phyloP scores from a whole-genome alignment of 257 asterid species.

The Nicotiana undulata region DNA sequence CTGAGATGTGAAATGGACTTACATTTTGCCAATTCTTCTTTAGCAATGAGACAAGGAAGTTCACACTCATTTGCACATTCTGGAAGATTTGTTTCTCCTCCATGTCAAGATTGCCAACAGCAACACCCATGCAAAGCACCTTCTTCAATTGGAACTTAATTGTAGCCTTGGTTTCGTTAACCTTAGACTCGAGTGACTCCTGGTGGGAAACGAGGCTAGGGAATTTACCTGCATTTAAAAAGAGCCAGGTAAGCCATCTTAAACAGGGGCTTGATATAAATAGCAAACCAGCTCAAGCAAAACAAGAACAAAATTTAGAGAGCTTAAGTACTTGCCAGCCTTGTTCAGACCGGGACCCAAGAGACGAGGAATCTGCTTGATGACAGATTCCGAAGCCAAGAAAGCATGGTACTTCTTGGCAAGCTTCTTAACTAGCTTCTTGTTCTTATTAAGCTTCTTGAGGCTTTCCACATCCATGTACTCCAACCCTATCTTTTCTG shows the following conservation, averaged over 20 bases:
- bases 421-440: conserved; percentile 22
- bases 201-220: conserved; percentile 16
- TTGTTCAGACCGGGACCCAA: conserved; percentile 19
- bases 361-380: conserved; percentile 20
- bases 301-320: not conserved
- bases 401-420: conserved; percentile 21
- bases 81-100: conserved; percentile 7
- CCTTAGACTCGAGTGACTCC: conserved; percentile 15
- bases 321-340: conserved; percentile 13
- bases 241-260: not conserved
- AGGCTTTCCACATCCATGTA: conserved; percentile 21
- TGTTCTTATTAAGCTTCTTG: conserved; percentile 20
- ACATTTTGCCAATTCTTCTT: conserved; percentile 20
- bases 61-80: conserved; percentile 15
- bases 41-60: conserved; percentile 9
- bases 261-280: not conserved
- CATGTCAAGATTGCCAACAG: not conserved
- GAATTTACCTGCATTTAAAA: conserved; percentile 9
- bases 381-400: conserved; percentile 7
- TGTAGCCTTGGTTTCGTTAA: conserved; percentile 15
- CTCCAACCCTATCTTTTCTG: conserved; percentile 20
- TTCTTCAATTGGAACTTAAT: conserved; percentile 8
- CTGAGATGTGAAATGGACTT: not conserved
- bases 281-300: not conserved
- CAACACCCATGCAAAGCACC: conserved; percentile 8